Conservation (phyloP, 1,284 basidiomycete genomes). For the Anthracocystis walkeri region DNA sequence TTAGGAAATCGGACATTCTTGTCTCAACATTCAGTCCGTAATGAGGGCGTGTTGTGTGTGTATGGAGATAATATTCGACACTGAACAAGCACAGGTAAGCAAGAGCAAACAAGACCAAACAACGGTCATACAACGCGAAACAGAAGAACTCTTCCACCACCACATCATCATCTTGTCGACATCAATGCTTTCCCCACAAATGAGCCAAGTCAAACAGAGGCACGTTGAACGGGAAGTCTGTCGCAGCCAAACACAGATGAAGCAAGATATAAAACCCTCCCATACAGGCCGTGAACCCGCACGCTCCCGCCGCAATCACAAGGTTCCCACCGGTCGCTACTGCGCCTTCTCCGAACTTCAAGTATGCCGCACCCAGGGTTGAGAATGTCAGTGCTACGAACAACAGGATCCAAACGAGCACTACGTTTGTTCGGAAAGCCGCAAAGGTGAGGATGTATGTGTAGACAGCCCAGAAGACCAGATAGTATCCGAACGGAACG, state of each 20-base stretch:
- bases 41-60: background rate
- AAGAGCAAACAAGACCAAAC: background rate
- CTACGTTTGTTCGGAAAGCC: constrained; percentile 50
- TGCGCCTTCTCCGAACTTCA: constrained; percentile 33
- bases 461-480: constrained; percentile 54
- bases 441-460: constrained; percentile 54
- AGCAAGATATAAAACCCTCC: constrained; percentile 52
- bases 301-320: constrained; percentile 41
- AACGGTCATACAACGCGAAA: background rate
- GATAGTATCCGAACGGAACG: constrained; percentile 42
- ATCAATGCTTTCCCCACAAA: constrained; percentile 31
- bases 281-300: constrained; percentile 51
- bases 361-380: constrained; percentile 42
- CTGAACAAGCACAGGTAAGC: too few relatives aligned
- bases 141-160: background rate
- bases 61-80: background rate
- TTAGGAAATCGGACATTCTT: background rate
- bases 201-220: constrained; percentile 46
- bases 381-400: constrained; percentile 53
- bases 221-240: constrained; percentile 55
- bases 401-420: constrained; percentile 54
- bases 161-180: background rate
- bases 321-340: constrained; percentile 21
- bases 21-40: background rate
- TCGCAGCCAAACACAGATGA: constrained; percentile 47